Base-by-base conservation (phyloP, 176 grass and related monocot genomes). In the Otatea glauca region DNA sequence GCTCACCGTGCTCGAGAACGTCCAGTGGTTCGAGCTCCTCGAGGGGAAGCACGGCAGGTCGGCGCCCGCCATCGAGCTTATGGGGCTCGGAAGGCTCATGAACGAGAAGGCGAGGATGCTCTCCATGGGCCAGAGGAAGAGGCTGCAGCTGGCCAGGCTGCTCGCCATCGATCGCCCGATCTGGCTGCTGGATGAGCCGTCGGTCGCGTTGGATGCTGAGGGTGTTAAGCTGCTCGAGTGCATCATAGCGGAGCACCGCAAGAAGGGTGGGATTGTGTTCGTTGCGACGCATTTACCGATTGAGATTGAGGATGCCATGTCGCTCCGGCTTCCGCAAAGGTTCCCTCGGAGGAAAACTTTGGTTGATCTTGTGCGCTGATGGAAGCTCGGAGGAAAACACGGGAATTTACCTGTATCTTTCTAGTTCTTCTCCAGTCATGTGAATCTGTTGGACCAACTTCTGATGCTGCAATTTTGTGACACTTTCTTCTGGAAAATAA, bases 21-120 rank as follows among this genome's bases (percentile, higher is more conserved):
- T 99, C 12, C 89, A 96, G 80, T 99, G 97, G 97, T 99, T 99
- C 89, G 97, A 99, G 81, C 83, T 99, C 45, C 81, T 99, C 65
- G 97, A 96, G 83, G 93, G 93, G 0, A 99, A 96, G 78, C 65
- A 61, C 70, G 97, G 93, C 34, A 86, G 82, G 74, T 81, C 97
- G 5, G 69, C 81, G 38, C 68, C 68, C 0, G 89, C 96, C 27
- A 81, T 99, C 38, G 93, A 99, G 70, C 86, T 99, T 39, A 99
- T 99, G 96, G 96, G 93, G 8, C 88, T 99, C 44, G 93, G 91
- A 43, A 78, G 93, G 93, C 83, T 99, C 54, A 91, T 90, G 86
- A 96, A 99, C 49, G 93, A 96, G 15, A 96, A 96, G 83, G 87
- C 97, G 21, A 90, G 93, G 85, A 96, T 96, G 93, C 89, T 99